Base-by-base conservation (phyloP, 805 yeast species). In the Saccharomycopsis sp. region DNA sequence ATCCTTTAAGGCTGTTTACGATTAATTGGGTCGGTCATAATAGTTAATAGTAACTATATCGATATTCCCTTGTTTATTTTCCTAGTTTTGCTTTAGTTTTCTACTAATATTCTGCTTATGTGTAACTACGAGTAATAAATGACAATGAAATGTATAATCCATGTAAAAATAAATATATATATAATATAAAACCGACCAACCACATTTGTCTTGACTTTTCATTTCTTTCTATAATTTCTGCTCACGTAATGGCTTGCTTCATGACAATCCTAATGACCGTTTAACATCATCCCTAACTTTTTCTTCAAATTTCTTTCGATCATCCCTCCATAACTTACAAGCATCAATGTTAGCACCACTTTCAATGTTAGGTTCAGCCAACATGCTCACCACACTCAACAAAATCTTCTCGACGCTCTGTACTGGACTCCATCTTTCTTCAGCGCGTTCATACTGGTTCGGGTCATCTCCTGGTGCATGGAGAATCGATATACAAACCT, bases 401-500 rank as follows among this genome's bases (percentile, higher is more conserved):
- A 93, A 68, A 50, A 93, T 93, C 72, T 93, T 93, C 65, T 93
- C 98, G n/a, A 93, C 89, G 59, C 95, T 85, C 62, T 93, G 98
- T 24, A 93, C 89, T 0, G 98, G 98, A 4, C 95, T 85, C 98
- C 98, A 93, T 53, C 98, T 70, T 65, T 93, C 98, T 55, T 89
- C 94, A 0, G 97, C 95, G 24, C 85, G 65, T 62, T 93, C 98
- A 64, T 93, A 93, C 72, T 83, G 88, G 61, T 88, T 77, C 17
- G 98, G 97, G 62, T 93, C 98, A 55, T 89, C 95, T 8, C 98
- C 98, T 1, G 97, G 96, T 1, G 96, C 79, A 60, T 93, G 98
- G 53, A 93, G 69, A 40, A 93, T 93, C 13, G 96, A 86, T 41
- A 93, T 93, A 62, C 98, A 93, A 3, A 93, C 98, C 20, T 86